Base-by-base conservation (phyloP, 352 stramenopile species). In the Globisporangium solare region DNA sequence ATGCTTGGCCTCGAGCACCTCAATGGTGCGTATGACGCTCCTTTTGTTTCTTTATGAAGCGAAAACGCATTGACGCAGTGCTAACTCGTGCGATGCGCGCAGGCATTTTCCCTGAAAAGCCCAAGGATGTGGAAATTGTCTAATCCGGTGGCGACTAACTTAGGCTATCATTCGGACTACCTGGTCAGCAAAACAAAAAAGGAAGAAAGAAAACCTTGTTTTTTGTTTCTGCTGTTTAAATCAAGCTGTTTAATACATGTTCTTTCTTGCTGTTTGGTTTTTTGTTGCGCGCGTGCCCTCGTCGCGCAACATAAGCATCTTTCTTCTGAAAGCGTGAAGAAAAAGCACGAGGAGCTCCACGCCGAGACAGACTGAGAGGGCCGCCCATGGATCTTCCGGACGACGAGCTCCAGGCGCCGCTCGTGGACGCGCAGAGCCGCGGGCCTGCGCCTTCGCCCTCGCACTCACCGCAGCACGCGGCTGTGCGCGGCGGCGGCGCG, bases 1-100 rank as follows among this genome's bases (percentile, higher is more conserved):
- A 92, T 95, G 74, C 70, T 95, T 41, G 88, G 86, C 24, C 63
- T 96, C 47, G 88, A 96, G 63, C 79, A 89, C 53, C 60, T 96
- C 54, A 96, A 96, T 67, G 82, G 80, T 88, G 48, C 31, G 63
- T 58, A 39, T 48, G 10, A 21, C 50, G 31, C 41, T 27, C 4
- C n/a, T 27, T 14, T 24, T 46, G 37, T 39, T 39, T 18, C 10
- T 20, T 18, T 47, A n/a, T n/a, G n/a, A n/a, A n/a, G n/a, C 10
- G 20, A 15, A 11, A 21, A 17, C n/a, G 20, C 15, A 39, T 17
- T 47, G 35, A 56, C 27, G 27, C 27, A 35, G 10, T 1, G 27
- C 27, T 35, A 35, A 35, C 27, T n/a, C 41, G n/a, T 41, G 17
- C 22, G 6, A 46, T 43, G 48, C n/a, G 24, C 17, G 39, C 51